phyloP scores from a whole-genome alignment of 2,329 filamentous ascomycete species.

The Colletotrichum chlorophyti region DNA sequence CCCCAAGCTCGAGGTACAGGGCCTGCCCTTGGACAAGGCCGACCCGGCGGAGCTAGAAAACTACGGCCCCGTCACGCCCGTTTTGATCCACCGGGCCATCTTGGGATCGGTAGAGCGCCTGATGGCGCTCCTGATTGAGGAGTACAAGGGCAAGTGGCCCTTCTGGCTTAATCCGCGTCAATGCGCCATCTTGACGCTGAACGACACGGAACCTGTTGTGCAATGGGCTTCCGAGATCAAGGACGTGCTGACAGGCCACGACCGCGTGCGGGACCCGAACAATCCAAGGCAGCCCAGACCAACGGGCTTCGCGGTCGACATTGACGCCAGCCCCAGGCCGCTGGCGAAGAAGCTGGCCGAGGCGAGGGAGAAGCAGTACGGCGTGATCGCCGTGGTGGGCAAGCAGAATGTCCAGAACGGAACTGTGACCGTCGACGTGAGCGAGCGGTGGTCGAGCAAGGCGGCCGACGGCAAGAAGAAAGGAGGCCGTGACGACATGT shows the following conservation, averaged over 20 bases:
- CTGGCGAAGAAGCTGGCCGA: conserved; percentile 74
- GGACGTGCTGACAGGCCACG: conserved; percentile 58
- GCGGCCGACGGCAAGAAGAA: conserved; percentile 32
- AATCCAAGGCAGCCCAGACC: conserved; percentile 49
- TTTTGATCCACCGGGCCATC: conserved; percentile 85
- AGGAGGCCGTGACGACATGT: conserved; percentile 45
- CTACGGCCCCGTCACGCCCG: conserved; percentile 69
- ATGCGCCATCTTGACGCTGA: conserved; percentile 76
- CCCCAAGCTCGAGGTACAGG: conserved; percentile 64
- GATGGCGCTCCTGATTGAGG: conserved; percentile 85
- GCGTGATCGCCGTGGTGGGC: conserved; percentile 77
- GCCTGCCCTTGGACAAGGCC: conserved; percentile 49
- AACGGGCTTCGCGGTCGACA: conserved; percentile 70
- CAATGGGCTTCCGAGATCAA: conserved; percentile 54
- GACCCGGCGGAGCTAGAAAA: conserved; percentile 38
- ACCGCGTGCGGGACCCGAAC: conserved; percentile 35
- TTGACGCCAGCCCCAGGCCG: conserved; percentile 69
- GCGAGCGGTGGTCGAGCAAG: conserved; percentile 31
- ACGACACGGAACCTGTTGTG: conserved; percentile 62
- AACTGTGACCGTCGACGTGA: conserved; percentile 57
- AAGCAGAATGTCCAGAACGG: conserved; percentile 65
- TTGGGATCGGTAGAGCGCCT: conserved; percentile 85
- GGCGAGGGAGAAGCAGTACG: conserved; percentile 76
- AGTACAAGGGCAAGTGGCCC: conserved; percentile 80
- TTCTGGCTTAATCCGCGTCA: conserved; percentile 90